Evolutionary conservation across 768 basidiomycete genomes (phyloP).

Genomic region (Leccinum broughii): DNA sequence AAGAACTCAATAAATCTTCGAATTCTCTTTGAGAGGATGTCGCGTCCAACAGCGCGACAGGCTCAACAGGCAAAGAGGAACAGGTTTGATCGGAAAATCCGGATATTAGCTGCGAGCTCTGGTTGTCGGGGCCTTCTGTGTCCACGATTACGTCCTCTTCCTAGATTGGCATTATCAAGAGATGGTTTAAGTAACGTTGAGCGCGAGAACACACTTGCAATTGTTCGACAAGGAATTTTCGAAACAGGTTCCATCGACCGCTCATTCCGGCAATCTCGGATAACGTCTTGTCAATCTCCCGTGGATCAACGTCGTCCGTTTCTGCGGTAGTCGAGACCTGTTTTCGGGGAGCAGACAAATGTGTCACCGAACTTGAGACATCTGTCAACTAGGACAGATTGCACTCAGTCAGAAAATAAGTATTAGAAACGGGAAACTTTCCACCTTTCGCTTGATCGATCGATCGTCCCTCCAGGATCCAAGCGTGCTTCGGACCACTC

Average conservation of each 20-base stretch:
- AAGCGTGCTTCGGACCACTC: slow-evolving; percentile 71
- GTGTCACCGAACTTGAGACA: slow-evolving; percentile 40
- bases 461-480: slow-evolving; percentile 93
- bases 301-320: slow-evolving; percentile 73
- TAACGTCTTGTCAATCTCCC: slow-evolving; percentile 89
- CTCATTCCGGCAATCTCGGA: slow-evolving; percentile 89
- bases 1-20: slow-evolving; percentile 63
- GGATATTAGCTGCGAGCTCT: background rate
- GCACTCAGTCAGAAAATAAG: slow-evolving; percentile 1
- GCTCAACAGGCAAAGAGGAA: slow-evolving; percentile 1
- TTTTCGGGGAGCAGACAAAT: slow-evolving; percentile 34
- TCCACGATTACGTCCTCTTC: slow-evolving; percentile 18
- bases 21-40: slow-evolving; percentile 61
- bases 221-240: slow-evolving; percentile 79
- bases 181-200: background rate
- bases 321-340: slow-evolving; percentile 36
- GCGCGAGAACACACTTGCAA: slow-evolving; percentile 49
- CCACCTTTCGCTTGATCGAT: slow-evolving; percentile 74
- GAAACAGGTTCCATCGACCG: slow-evolving; percentile 88
- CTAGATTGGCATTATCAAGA: slow-evolving; percentile 12
- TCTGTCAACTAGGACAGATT: slow-evolving; percentile 46
- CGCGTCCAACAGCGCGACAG: slow-evolving; percentile 38
- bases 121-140: slow-evolving; percentile 4
- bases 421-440: slow-evolving; percentile 4
- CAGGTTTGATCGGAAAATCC: background rate